Evolutionary conservation across 2,329 filamentous ascomycete species (phyloP).

Genomic region (Paraconiothyrium brasiliense): DNA sequence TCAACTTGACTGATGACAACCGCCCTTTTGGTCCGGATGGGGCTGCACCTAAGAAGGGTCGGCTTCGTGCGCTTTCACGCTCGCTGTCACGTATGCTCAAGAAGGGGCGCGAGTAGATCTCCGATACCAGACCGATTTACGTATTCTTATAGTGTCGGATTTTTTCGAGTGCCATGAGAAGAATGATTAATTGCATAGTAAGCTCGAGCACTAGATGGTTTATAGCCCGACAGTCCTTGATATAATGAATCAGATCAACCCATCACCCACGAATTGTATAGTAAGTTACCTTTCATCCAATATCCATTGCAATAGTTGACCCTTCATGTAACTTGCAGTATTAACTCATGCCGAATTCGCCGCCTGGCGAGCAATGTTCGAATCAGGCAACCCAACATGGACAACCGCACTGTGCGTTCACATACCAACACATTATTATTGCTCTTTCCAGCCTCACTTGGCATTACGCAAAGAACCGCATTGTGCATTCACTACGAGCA

Average conservation of each 20-base stretch:
- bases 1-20: not conserved
- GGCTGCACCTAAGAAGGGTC: not conserved
- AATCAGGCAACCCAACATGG: not conserved
- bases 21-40: not conserved
- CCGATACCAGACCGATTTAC: no score
- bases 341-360: not conserved
- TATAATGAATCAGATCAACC: not conserved
- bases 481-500: not conserved
- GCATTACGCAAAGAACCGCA: not conserved
- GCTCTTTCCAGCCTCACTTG: not conserved
- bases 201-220: no score
- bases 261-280: not conserved
- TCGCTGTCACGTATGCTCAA: not conserved
- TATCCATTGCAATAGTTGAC: not conserved
- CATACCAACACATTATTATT: not conserved
- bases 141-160: no score
- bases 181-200: no score
- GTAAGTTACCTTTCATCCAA: not conserved
- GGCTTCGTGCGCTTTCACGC: not conserved
- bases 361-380: not conserved
- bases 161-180: no score
- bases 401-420: not conserved
- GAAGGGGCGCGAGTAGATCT: no score
- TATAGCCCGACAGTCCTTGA: no score
- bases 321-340: not conserved